A percentile compares a stretch with the other conserved stretches of the same genome.
phyloP scores from a whole-genome alignment of 805 yeast species.

The Millerozyma miso region DNA sequence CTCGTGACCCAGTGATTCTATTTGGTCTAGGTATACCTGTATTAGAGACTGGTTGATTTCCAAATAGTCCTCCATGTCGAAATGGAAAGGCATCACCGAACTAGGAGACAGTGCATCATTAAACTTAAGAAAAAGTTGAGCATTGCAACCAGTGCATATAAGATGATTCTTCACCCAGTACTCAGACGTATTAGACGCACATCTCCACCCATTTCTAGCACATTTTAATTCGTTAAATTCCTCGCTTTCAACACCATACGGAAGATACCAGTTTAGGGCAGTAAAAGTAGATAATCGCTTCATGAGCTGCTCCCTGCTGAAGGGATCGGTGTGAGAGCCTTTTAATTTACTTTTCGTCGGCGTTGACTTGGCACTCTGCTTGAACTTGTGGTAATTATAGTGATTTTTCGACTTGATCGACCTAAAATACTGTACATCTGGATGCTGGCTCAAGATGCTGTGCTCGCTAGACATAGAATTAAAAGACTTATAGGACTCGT shows the following conservation, averaged over 20 bases:
- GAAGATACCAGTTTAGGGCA: constrained; percentile 45
- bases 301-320: constrained; percentile 28
- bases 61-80: constrained; percentile 19
- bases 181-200: constrained; percentile 27
- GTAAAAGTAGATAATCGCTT: constrained; percentile 41
- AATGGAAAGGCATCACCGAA: constrained; percentile 10
- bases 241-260: constrained; percentile 3
- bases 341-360: constrained; percentile 12
- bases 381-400: constrained; percentile 32
- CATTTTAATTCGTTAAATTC: constrained; percentile 44
- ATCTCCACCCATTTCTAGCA: constrained; percentile 52
- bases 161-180: constrained; percentile 26
- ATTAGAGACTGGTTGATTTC: constrained; percentile 21
- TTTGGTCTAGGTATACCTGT: constrained; percentile 21
- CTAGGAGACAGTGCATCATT: constrained; percentile 11
- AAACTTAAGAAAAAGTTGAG: constrained; percentile 26
- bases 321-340: constrained; percentile 33
- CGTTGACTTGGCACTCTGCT: constrained; percentile 8
- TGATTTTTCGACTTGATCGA: constrained; percentile 33
- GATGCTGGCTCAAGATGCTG: constrained; percentile 19
- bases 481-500: constrained; percentile 3
- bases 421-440: constrained; percentile 37
- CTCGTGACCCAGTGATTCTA: constrained; percentile 24
- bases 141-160: constrained; percentile 30
- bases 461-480: background rate